A percentile compares a stretch with the other conserved stretches of the same genome.
These are phyloP conservation scores for Corinectria fuckeliana DNA, from an alignment of 2,329 filamentous ascomycete genomes.

Conservation along the genomic window DNA sequence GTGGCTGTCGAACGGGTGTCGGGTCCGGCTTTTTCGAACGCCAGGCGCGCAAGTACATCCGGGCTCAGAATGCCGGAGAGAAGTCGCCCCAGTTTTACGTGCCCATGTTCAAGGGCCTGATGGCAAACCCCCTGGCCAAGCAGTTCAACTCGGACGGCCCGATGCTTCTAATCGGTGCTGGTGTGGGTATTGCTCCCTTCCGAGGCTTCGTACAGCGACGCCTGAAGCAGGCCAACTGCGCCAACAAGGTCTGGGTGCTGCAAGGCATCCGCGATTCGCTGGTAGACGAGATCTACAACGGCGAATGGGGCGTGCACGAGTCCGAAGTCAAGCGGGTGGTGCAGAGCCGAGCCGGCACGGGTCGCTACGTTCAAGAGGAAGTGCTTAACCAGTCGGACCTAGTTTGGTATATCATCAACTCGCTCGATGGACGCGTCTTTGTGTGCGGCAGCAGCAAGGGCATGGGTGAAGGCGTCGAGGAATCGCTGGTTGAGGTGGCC, in stretches of 20 bases:
- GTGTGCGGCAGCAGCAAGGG: slow-evolving; percentile 95
- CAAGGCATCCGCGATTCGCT: slow-evolving; percentile 94
- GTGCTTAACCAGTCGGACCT: slow-evolving; percentile 89
- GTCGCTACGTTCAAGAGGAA: slow-evolving; percentile 95
- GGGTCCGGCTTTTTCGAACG: slow-evolving; percentile 94
- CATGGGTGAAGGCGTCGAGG: slow-evolving; percentile 96
- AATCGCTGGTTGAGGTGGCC: slow-evolving; percentile 85
- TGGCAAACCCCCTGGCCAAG: slow-evolving; percentile 93
- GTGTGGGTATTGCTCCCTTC: slow-evolving; percentile 97
- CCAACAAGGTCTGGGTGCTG: slow-evolving; percentile 97
- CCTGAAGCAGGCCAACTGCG: slow-evolving; percentile 92
- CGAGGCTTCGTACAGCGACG: slow-evolving; percentile 95
- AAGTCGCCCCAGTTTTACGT: slow-evolving; percentile 70
- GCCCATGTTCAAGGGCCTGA: slow-evolving; percentile 97
- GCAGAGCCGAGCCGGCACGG: slow-evolving; percentile 76
- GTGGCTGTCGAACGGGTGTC: slow-evolving; percentile 77
- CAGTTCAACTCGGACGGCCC: slow-evolving; percentile 93
- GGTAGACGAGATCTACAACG: slow-evolving; percentile 94
- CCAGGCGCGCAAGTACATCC: slow-evolving; percentile 75
- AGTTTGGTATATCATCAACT: slow-evolving; percentile 98
- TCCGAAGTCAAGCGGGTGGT: slow-evolving; percentile 84
- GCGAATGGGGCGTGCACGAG: slow-evolving; percentile 95
- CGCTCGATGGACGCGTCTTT: slow-evolving; percentile 93
- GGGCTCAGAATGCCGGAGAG: slow-evolving; percentile 68
- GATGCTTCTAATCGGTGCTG: slow-evolving; percentile 96